Percentiles rank a stretch among this genome's conserved stretches.
These are phyloP conservation scores for Blattamonas nauphoetae DNA, from an alignment of 78 protist species.

Conservation along the genomic window DNA sequence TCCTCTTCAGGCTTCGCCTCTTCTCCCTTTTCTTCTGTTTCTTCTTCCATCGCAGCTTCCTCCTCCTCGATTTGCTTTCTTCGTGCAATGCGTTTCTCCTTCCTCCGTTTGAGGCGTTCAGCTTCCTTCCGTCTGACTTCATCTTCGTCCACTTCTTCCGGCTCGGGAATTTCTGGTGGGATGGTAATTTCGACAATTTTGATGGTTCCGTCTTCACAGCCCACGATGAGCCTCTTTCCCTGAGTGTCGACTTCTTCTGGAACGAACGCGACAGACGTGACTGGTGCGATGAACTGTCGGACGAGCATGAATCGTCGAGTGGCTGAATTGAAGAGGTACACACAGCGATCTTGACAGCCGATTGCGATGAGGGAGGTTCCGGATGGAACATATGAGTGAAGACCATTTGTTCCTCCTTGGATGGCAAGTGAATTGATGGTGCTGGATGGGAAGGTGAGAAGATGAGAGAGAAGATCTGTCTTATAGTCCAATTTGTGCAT, in stretches of 20 bases:
- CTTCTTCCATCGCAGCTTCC: not conserved
- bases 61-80: too few relatives aligned
- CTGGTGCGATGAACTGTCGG: not conserved
- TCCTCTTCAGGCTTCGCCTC: not conserved
- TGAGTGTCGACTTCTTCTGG: not conserved
- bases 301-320: not conserved
- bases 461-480: not conserved
- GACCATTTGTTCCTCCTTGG: not conserved
- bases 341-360: not conserved
- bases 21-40: not conserved
- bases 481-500: constrained; percentile 3
- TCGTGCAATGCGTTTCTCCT: not conserved
- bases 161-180: not conserved
- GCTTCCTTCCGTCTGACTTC: not conserved
- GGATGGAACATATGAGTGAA: not conserved
- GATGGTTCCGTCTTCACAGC: not conserved
- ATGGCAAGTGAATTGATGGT: not conserved
- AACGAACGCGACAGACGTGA: not conserved
- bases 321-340: not conserved
- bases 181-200: not conserved
- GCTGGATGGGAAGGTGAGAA: not conserved
- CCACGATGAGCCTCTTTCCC: not conserved
- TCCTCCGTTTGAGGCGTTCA: not conserved
- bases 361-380: not conserved
- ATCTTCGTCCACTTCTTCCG: not conserved